These are phyloP conservation scores for Rhodofomes roseus DNA, from an alignment of 1,284 basidiomycete species.

Conservation along the genomic window DNA sequence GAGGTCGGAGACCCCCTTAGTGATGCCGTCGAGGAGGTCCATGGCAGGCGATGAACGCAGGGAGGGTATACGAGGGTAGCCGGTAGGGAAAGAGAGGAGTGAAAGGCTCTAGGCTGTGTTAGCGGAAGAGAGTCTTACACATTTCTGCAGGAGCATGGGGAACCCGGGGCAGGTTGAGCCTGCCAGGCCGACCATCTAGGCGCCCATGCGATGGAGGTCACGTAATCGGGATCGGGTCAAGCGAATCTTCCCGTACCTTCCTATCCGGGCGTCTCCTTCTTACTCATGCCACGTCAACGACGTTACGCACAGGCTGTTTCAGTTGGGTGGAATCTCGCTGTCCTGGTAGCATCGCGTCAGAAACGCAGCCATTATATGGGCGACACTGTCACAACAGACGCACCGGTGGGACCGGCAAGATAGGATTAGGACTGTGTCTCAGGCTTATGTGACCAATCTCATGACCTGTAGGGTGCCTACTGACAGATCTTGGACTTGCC, in stretches of 20 bases:
- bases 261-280: neutral
- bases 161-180: neutral
- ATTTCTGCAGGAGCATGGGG: neutral
- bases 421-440: conserved; percentile 2
- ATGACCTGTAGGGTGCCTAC: neutral
- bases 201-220: neutral
- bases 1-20: conserved; percentile 35
- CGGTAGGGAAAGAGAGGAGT: neutral
- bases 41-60: neutral
- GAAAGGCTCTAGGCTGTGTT: neutral
- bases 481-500: neutral
- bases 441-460: conserved; percentile 7
- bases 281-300: neutral
- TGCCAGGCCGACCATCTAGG: neutral
- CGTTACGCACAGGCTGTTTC: neutral
- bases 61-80: neutral
- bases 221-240: neutral
- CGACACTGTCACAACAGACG: neutral
- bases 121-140: neutral
- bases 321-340: neutral
- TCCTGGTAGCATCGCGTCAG: neutral
- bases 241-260: neutral
- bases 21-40: conserved; percentile 1
- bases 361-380: neutral
- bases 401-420: neutral